phyloP scores from a whole-genome alignment of 441 rosid species.

The Raphanus hybrid region DNA sequence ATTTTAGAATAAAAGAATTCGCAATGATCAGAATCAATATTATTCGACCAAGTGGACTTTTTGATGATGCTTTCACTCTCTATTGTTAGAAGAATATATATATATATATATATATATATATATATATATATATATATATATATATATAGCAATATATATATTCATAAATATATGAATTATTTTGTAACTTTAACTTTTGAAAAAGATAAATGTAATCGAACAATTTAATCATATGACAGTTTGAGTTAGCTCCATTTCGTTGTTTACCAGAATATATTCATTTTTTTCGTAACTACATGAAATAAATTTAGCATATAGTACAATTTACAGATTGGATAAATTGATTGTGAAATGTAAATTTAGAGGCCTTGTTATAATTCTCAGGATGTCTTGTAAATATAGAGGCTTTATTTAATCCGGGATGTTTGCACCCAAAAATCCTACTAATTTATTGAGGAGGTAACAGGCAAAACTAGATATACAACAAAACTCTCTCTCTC shows the following conservation, averaged over 20 bases:
- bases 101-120: too few relatives aligned
- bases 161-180: conserved; percentile 1
- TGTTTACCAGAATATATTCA: conserved; percentile 10
- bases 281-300: neutral
- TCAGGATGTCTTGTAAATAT: too few relatives aligned
- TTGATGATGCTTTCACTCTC: conserved; percentile 11
- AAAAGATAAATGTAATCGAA: conserved; percentile 4
- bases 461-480: too few relatives aligned
- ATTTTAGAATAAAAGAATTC: conserved; percentile 17
- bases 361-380: too few relatives aligned
- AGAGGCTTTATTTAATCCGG: too few relatives aligned
- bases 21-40: conserved; percentile 25
- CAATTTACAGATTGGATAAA: neutral
- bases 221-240: conserved; percentile 14
- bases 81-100: conserved; percentile 6
- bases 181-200: conserved; percentile 27
- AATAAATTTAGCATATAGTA: neutral
- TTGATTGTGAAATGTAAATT: neutral
- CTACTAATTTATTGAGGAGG: too few relatives aligned
- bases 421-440: too few relatives aligned
- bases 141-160: neutral
- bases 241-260: conserved; percentile 16
- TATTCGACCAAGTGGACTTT: conserved; percentile 15
- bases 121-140: neutral
- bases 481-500: too few relatives aligned